Percentiles rank a stretch among this genome's conserved stretches.
These are phyloP conservation scores for Candida freyschussii DNA, from an alignment of 1,139 yeast species.

Conservation along the genomic window DNA sequence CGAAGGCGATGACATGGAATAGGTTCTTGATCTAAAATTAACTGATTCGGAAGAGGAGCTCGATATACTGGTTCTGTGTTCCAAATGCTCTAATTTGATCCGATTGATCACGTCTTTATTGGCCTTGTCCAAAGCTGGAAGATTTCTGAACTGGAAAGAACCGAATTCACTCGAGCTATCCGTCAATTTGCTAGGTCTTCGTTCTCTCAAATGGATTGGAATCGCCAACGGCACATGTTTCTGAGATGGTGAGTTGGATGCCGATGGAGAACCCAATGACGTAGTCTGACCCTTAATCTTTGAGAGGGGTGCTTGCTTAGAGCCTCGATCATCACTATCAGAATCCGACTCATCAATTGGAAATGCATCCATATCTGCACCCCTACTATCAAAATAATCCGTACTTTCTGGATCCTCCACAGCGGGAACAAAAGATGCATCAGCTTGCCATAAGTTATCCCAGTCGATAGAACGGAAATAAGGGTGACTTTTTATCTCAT, in stretches of 20 bases:
- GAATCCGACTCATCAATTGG: constrained; percentile 47
- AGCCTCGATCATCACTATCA: constrained; percentile 15
- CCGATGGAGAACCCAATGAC: constrained; percentile 19
- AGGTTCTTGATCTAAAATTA: constrained; percentile 26
- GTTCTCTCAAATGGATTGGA: constrained; percentile 54
- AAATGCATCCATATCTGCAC: constrained; percentile 67
- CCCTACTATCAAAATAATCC: constrained; percentile 87
- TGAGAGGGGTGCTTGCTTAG: constrained; percentile 1
- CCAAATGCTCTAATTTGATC: constrained; percentile 72
- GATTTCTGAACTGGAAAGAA: constrained; percentile 81
- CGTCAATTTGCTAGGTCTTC: constrained; percentile 63
- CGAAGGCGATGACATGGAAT: constrained; percentile 24
- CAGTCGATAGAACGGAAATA: constrained; percentile 73
- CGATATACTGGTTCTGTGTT: constrained; percentile 27
- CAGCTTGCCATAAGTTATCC: constrained; percentile 67
- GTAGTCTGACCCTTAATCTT: constrained; percentile 12
- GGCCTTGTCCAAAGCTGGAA: constrained; percentile 87
- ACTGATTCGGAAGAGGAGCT: constrained; percentile 33
- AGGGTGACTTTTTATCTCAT: constrained; percentile 72
- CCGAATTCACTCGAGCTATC: constrained; percentile 82
- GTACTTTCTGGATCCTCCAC: constrained; percentile 82
- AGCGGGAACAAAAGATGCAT: constrained; percentile 80
- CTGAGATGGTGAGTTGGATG: constrained; percentile 28
- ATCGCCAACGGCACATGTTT: constrained; percentile 42
- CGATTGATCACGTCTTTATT: constrained; percentile 89